Conservation (phyloP, 2,329 filamentous ascomycete genomes). For the Fusarium avenaceum region DNA sequence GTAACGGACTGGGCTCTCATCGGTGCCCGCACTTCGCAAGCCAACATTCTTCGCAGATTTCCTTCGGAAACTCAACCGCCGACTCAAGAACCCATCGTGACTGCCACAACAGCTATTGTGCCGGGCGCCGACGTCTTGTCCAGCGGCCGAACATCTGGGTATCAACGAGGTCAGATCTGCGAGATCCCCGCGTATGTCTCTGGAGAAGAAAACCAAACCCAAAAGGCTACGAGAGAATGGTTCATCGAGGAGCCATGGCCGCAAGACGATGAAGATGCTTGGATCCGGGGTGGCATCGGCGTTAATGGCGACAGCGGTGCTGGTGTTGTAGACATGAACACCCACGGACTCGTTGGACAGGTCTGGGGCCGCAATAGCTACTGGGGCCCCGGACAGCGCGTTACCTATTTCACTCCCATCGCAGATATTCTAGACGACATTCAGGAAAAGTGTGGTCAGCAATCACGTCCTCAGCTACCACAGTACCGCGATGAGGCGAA, state of each 20-base stretch:
- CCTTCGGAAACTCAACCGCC: constrained; percentile 54
- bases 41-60: constrained; percentile 59
- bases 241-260: constrained; percentile 58
- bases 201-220: constrained; percentile 56
- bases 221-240: constrained; percentile 61
- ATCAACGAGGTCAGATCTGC: constrained; percentile 58
- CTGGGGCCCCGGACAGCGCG: constrained; percentile 57
- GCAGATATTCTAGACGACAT: constrained; percentile 62
- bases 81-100: constrained; percentile 53
- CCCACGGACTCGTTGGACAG: constrained; percentile 57
- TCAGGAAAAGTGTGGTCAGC: constrained; percentile 59
- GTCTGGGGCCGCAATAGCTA: constrained; percentile 62
- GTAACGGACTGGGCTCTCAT: constrained; percentile 62
- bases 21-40: constrained; percentile 52
- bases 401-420: constrained; percentile 61
- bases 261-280: constrained; percentile 57
- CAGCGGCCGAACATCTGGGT: constrained; percentile 60
- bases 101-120: constrained; percentile 48
- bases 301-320: constrained; percentile 62
- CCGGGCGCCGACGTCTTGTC: constrained; percentile 56
- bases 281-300: constrained; percentile 62
- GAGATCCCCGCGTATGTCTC: constrained; percentile 60
- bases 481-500: constrained; percentile 58
- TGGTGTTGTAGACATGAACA: constrained; percentile 58
- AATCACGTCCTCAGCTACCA: constrained; percentile 57